A percentile compares a stretch with the other conserved stretches of the same genome.
Evolutionary conservation across 1,284 basidiomycete genomes (phyloP).

Genomic region (Hortiboletus rubellus): DNA sequence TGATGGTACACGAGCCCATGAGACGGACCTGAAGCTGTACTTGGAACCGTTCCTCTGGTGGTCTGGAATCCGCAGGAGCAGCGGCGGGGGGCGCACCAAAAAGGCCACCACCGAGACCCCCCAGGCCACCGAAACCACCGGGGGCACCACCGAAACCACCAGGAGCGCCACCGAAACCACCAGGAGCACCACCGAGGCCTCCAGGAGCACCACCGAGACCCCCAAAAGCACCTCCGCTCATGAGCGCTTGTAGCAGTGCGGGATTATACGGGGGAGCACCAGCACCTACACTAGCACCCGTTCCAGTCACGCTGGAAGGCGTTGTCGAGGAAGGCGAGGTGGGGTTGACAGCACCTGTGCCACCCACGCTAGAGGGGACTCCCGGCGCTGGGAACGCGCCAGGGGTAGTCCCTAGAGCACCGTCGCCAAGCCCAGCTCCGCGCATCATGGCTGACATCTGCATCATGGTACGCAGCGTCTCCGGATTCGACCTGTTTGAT

Average conservation of each 20-base stretch:
- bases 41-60: conserved; percentile 88
- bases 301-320: conserved; percentile 18
- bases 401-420: conserved; percentile 19
- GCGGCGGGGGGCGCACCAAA: conserved; percentile 41
- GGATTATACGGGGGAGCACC: conserved; percentile 34
- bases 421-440: conserved; percentile 34
- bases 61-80: conserved; percentile 63
- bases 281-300: conserved; percentile 13
- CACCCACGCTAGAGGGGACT: conserved; percentile 32
- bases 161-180: conserved; percentile 5
- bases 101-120: conserved; percentile 34
- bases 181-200: conserved; percentile 6
- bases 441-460: conserved; percentile 71
- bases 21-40: conserved; percentile 71
- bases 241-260: conserved; percentile 49
- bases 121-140: conserved; percentile 26
- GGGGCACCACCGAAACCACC: conserved; percentile 8
- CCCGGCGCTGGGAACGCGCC: conserved; percentile 61
- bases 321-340: conserved; percentile 18
- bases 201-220: conserved; percentile 9
- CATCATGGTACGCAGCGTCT: conserved; percentile 75
- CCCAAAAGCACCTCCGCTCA: conserved; percentile 9
- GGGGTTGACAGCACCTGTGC: conserved; percentile 33
- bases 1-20: not conserved
- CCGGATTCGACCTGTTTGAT: conserved; percentile 65